Evolutionary conservation across 805 yeast genomes (phyloP), one percentile per base, ranked within the genome.

Genomic region (Yarrowia keelungensis): DNA sequence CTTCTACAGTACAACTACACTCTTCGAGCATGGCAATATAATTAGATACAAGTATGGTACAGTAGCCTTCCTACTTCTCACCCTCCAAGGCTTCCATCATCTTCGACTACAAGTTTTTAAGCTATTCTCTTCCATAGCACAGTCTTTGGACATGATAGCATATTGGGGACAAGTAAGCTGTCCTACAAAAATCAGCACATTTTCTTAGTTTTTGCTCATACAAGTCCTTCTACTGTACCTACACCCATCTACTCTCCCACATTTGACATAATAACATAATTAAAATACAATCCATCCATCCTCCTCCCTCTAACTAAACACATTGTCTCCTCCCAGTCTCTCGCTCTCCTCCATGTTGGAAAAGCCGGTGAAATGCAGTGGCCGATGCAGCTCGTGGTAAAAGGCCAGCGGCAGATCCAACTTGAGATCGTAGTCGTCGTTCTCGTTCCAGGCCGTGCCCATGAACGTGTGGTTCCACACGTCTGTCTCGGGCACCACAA

Each of bases 381-480:
- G 95, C 59, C 99, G 87, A 75, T 95, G 99, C 43, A 86, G 75
- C 73, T 90, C 97, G 75, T 91, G 89, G 78, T 92, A 95, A 75
- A 89, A 95, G 8, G 90, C 86, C 45, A 89, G 73, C 2, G 99
- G 99, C 16, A 87, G 80, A 74, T 91, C 97, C 54, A 90, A 75
- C 75, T 90, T 91, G 76, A 92, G 76, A 14, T 81, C 86, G 73
- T 84, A 91, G 8, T 80, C 81, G 56, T 85, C 76, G n/a, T 84
- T 83, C 5, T 86, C 80, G 73, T 85, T 87, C 89, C 95, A 95
- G 9, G 90, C 85, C 0, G 95, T 88, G 1, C 97, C 95, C 79
- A 91, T 84, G 74, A 95, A 94, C 2, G 96, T 84, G 76, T 89
- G 92, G 77, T 95, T 95, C 99, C 99, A 95, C 39, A 92, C 76